Conservation (phyloP, 176 grass and related monocot genomes). For the Zizania latifolia region DNA sequence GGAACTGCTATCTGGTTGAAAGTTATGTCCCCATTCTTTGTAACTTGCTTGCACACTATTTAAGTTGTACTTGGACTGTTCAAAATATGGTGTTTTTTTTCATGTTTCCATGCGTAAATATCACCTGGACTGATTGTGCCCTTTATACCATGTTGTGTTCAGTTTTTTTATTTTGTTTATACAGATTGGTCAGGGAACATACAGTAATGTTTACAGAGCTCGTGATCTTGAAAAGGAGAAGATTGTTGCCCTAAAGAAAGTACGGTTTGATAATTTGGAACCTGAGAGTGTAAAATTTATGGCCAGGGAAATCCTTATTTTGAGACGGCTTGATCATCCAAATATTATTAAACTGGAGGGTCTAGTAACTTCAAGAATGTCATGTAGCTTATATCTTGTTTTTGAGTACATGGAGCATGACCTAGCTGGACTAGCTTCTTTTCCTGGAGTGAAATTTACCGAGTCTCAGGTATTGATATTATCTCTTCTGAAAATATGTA, state of each 20-base stretch:
- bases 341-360: slow-evolving; percentile 98
- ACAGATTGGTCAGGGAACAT: slow-evolving; percentile 99
- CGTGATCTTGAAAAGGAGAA: slow-evolving; percentile 85
- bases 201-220: slow-evolving; percentile 93
- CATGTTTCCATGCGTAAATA: neutral
- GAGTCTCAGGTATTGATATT: slow-evolving; percentile 71
- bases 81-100: neutral
- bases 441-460: slow-evolving; percentile 77
- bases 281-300: slow-evolving; percentile 99
- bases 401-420: slow-evolving; percentile 99
- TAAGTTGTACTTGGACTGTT: neutral
- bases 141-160: neutral
- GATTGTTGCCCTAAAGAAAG: slow-evolving; percentile 98
- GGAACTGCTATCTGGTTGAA: neutral
- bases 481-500: neutral
- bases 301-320: slow-evolving; percentile 93
- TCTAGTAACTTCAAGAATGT: slow-evolving; percentile 94
- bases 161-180: slow-evolving; percentile 29
- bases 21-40: neutral
- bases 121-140: neutral
- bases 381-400: slow-evolving; percentile 99
- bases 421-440: slow-evolving; percentile 85
- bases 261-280: slow-evolving; percentile 95
- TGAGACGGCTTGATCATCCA: slow-evolving; percentile 94
- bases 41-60: neutral